Conservation (phyloP, 352 stramenopile genomes). For the Aphanomyces cochlioides region DNA sequence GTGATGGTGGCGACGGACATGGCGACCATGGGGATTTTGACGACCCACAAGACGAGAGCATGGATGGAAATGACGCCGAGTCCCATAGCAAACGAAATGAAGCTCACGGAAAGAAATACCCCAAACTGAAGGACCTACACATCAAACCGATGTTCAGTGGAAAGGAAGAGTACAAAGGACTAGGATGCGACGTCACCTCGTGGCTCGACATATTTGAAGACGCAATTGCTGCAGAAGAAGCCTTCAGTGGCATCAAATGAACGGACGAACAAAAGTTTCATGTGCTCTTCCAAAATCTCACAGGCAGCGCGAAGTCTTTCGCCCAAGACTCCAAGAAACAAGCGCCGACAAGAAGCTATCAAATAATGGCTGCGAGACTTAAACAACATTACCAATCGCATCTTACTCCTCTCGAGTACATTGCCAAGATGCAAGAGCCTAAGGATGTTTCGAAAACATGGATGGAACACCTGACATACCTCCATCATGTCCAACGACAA, state of each 20-base stretch:
- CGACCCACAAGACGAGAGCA: background rate
- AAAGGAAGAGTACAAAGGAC: conserved; percentile 1
- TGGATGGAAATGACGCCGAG: background rate
- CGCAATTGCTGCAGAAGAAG: background rate
- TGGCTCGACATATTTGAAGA: background rate
- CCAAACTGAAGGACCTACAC: conserved; percentile 3
- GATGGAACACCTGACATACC: background rate
- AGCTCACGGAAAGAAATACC: background rate
- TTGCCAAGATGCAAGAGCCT: background rate
- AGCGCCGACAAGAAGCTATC: background rate
- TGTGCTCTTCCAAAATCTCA: background rate
- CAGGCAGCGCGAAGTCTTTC: background rate
- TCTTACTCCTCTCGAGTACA: background rate
- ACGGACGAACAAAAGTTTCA: background rate
- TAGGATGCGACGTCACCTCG: background rate
- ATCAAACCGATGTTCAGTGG: background rate
- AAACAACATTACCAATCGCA: background rate
- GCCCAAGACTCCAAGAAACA: background rate
- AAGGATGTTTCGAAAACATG: background rate
- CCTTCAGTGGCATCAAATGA: background rate
- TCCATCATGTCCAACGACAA: background rate
- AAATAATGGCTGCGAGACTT: background rate
- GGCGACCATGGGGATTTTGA: background rate
- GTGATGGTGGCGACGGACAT: background rate
- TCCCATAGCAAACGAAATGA: background rate